Base-by-base conservation (phyloP, 441 rosid genomes). In the Flueggea neowawraea region DNA sequence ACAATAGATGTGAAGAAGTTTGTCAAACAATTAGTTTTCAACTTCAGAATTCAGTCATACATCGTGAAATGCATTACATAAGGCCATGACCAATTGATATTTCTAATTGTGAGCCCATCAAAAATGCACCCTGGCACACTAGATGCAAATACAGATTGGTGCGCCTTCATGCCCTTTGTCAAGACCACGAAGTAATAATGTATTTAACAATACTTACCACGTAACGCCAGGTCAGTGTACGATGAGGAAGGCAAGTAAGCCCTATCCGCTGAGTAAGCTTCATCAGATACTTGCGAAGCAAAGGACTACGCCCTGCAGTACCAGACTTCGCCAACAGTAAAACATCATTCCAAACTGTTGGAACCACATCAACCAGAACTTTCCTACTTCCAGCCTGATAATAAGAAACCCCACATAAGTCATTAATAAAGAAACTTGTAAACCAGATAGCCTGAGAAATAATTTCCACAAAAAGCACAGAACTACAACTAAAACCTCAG, bases 241-340 rank as follows among this genome's bases (percentile, higher is more conserved):
- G 95, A 71, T 71, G 89, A 80, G 97, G 97, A 66, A 94, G 95
- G 69, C 88, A 83, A 66, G 80, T 79, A 66, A 89, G 88, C 68
- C 95, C 99, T 62, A 94, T 79, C 69, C 99, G 78, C 75, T 94
- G 97, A 62, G 89, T 86, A 75, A 87, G 75, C 84, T 94, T 91
- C 69, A 94, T 66, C 74, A 87, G 64, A 79, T 82, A 80, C 80
- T 94, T 94, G 61, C 97, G 88, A 69, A 94, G 97, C 73, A 91
- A 72, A 66, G 94, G 80, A 79, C 96, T 91, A 66, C 64, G 81
- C 67, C 85, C 75, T 17, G 92, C 96, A 33, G 79, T 69, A 64
- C 68, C 75, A 47, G 94, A 85, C 71, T 85, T 89, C 60, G 78
- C 73, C 74, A 91, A 73, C 31, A 55, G 54, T 16, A 87, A 88